Evolutionary conservation across 2,329 filamentous ascomycete species (phyloP).

Genomic region (Neurospora sp.): DNA sequence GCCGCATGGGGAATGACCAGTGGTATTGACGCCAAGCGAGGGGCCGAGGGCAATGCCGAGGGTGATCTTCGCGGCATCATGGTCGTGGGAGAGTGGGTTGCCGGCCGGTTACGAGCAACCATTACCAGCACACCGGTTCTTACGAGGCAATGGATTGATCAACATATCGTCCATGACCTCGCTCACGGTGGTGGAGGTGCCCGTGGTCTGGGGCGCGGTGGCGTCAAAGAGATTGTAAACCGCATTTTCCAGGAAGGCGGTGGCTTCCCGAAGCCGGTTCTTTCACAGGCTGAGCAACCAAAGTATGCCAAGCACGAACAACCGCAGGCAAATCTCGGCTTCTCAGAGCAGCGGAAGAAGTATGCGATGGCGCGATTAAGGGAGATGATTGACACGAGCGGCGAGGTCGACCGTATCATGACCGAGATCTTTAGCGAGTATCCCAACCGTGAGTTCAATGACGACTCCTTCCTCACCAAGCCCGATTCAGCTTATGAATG

Average conservation of each 20-base stretch:
- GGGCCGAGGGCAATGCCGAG: slow-evolving; percentile 57
- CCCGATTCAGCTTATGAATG: slow-evolving; percentile 84
- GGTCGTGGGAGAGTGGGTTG: slow-evolving; percentile 83
- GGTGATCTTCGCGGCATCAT: slow-evolving; percentile 73
- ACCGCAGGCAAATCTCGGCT: slow-evolving; percentile 52
- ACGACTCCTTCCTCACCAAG: slow-evolving; percentile 84
- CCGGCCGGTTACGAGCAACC: slow-evolving; percentile 52
- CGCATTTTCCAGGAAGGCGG: slow-evolving; percentile 73
- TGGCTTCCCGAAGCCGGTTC: slow-evolving; percentile 54
- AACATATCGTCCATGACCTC: slow-evolving; percentile 57
- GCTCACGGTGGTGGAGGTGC: slow-evolving; percentile 61
- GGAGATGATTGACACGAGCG: slow-evolving; percentile 70
- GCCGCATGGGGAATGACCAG: slow-evolving; percentile 70
- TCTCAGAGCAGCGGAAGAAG: slow-evolving; percentile 63
- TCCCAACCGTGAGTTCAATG: slow-evolving; percentile 80
- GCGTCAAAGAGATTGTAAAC: slow-evolving; percentile 62
- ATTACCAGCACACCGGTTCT: slow-evolving; percentile 37
- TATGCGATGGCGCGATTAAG: slow-evolving; percentile 60
- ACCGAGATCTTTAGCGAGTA: slow-evolving; percentile 81
- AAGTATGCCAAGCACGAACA: slow-evolving; percentile 43
- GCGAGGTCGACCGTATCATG: slow-evolving; percentile 68
- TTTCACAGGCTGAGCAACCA: slow-evolving; percentile 14
- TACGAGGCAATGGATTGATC: slow-evolving; percentile 68
- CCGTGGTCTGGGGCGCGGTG: slow-evolving; percentile 61
- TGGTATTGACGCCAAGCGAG: slow-evolving; percentile 58